Conservation (phyloP, 371 early-diverging fungal species). For the Capillidium rhysosporum region DNA sequence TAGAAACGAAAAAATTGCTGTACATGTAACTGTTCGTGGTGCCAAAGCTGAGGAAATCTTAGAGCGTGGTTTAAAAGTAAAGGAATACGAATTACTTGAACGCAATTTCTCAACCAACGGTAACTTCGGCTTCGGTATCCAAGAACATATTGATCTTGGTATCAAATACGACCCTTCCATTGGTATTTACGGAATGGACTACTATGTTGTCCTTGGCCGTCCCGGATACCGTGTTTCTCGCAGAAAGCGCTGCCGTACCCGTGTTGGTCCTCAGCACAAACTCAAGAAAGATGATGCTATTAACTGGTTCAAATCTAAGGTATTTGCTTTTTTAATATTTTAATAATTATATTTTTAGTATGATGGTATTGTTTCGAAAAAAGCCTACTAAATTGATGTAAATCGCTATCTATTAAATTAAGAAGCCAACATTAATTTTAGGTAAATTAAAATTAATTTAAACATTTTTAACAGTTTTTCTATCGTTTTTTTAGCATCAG, state of each 20-base stretch:
- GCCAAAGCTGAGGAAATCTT: constrained; percentile 77
- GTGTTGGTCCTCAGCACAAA: constrained; percentile 85
- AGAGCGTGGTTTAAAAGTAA: constrained; percentile 98
- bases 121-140: constrained; percentile 99
- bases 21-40: constrained; percentile 98
- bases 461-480: too few relatives aligned
- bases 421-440: too few relatives aligned
- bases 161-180: constrained; percentile 99
- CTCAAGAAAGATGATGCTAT: constrained; percentile 76
- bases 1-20: constrained; percentile 99
- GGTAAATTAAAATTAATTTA: too few relatives aligned
- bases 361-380: neutral
- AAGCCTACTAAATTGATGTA: too few relatives aligned
- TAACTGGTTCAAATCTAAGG: constrained; percentile 72
- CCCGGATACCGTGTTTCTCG: constrained; percentile 94
- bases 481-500: too few relatives aligned
- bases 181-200: constrained; percentile 80
- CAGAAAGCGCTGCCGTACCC: constrained; percentile 76
- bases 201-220: constrained; percentile 90
- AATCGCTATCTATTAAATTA: too few relatives aligned
- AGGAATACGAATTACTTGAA: constrained; percentile 96
- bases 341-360: neutral
- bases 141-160: constrained; percentile 99
- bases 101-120: constrained; percentile 96
- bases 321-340: constrained; percentile 7